phyloP scores from a whole-genome alignment of 768 basidiomycete species.

The Trametes punicea region DNA sequence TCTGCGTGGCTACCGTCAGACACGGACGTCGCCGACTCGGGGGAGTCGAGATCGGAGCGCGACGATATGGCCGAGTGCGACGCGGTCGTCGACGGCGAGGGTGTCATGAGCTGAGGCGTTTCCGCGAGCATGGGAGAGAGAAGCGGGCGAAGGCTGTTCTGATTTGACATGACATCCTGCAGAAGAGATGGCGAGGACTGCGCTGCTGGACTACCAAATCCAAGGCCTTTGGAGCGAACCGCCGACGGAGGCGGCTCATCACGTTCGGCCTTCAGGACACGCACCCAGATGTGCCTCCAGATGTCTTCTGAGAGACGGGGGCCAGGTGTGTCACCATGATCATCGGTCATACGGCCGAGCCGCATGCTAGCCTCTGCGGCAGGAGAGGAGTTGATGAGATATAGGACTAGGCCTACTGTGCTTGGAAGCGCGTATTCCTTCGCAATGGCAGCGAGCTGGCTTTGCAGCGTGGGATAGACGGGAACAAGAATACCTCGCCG shows the following conservation, averaged over 20 bases:
- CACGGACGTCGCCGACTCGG: slow-evolving; percentile 42
- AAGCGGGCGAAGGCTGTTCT: slow-evolving; percentile 41
- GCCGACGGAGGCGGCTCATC: slow-evolving; percentile 35
- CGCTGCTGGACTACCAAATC: slow-evolving; percentile 34
- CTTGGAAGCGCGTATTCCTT: slow-evolving; percentile 92
- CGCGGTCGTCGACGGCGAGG: slow-evolving; percentile 38
- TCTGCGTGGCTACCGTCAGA: slow-evolving; percentile 36
- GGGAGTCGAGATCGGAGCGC: slow-evolving; percentile 47
- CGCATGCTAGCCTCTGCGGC: slow-evolving; percentile 30
- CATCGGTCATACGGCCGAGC: slow-evolving; percentile 17
- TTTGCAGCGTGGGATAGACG: slow-evolving; percentile 76
- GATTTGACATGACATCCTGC: slow-evolving; percentile 31
- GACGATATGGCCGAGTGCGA: slow-evolving; percentile 37
- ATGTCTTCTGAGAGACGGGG: slow-evolving; percentile 84
- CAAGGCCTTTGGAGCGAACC: slow-evolving; percentile 40
- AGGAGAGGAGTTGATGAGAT: slow-evolving; percentile 54
- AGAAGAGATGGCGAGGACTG: slow-evolving; percentile 27
- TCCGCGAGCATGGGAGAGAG: slow-evolving; percentile 42
- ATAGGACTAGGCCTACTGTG: slow-evolving; percentile 77
- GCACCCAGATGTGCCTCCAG: slow-evolving; percentile 84
- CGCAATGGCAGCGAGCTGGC: slow-evolving; percentile 84
- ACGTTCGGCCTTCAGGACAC: slow-evolving; percentile 62
- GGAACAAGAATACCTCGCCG: slow-evolving; percentile 85
- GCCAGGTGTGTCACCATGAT: slow-evolving; percentile 50
- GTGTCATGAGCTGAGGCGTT: slow-evolving; percentile 37